Conservation (phyloP, 306 rosid genomes). For the Cyclanthera cordifolia region DNA sequence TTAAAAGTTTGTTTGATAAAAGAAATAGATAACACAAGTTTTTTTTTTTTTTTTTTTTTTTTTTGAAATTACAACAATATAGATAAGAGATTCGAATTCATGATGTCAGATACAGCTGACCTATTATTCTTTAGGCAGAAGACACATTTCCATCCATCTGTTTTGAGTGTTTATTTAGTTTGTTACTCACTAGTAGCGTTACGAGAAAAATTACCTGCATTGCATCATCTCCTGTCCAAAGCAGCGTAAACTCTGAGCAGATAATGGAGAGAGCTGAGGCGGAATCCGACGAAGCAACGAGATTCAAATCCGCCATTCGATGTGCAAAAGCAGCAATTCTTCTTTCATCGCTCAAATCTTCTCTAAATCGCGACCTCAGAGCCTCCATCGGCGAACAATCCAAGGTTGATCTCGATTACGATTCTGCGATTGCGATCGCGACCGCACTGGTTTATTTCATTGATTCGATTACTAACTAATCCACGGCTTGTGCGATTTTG, state of each 20-base stretch:
- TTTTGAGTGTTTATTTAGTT: too few species aligned
- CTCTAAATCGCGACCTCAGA: conserved; percentile 11
- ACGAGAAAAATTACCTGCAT: conserved; percentile 1
- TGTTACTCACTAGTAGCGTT: not conserved
- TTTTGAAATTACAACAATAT: too few species aligned
- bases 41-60: too few species aligned
- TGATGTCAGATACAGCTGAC: too few species aligned
- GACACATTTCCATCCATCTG: too few species aligned
- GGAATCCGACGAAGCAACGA: conserved; percentile 24
- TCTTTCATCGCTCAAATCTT: conserved; percentile 32
- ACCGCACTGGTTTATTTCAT: not conserved
- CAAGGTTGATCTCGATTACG: conserved; percentile 4
- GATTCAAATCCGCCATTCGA: conserved; percentile 24
- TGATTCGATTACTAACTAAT: not conserved
- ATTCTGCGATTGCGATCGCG: not conserved
- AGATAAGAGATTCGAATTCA: too few species aligned
- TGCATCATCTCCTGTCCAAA: not conserved
- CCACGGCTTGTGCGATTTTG: not conserved
- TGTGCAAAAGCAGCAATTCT: conserved; percentile 51
- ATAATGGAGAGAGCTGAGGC: conserved; percentile 15
- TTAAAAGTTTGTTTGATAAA: too few species aligned
- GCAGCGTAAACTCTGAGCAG: not conserved
- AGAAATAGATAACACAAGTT: too few species aligned
- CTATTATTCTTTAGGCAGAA: too few species aligned
- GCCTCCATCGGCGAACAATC: not conserved